Evolutionary conservation across 202 grass and related monocot genomes (phyloP).

Genomic region (Digitaria exilis): DNA sequence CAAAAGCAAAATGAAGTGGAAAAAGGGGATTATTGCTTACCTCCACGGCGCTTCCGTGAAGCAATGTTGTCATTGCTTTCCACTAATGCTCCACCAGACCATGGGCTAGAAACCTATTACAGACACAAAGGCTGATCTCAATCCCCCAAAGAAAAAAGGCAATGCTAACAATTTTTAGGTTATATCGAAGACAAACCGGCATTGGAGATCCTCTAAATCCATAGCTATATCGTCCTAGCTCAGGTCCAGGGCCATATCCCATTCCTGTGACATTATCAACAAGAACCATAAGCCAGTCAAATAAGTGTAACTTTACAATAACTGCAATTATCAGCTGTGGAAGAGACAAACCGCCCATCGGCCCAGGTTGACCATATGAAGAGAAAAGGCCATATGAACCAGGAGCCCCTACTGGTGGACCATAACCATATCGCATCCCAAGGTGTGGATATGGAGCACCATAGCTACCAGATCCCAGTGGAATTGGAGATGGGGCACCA

Average conservation of each 20-base stretch:
- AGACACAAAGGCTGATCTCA: slow-evolving; percentile 27
- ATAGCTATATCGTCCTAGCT: slow-evolving; percentile 74
- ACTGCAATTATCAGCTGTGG: slow-evolving; percentile 18
- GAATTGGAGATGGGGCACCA: slow-evolving; percentile 54
- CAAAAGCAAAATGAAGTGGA: slow-evolving; percentile 10
- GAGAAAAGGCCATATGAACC: slow-evolving; percentile 80
- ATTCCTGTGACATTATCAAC: slow-evolving; percentile 56
- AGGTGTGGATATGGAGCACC: slow-evolving; percentile 64
- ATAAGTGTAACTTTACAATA: slow-evolving; percentile 10
- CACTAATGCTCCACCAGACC: slow-evolving; percentile 64
- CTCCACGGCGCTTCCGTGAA: slow-evolving; percentile 90
- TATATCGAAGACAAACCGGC: slow-evolving; percentile 58
- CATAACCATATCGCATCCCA: slow-evolving; percentile 78
- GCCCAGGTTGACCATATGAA: slow-evolving; percentile 77
- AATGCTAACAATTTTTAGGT: slow-evolving; percentile 21
- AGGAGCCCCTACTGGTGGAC: slow-evolving; percentile 60
- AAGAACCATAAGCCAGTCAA: slow-evolving; percentile 31
- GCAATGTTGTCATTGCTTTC: slow-evolving; percentile 79
- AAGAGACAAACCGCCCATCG: slow-evolving; percentile 56
- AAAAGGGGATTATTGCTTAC: slow-evolving; percentile 38
- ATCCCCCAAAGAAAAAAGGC: not conserved
- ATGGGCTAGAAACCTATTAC: slow-evolving; percentile 78
- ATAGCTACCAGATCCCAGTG: slow-evolving; percentile 68
- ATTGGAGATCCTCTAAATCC: slow-evolving; percentile 91
- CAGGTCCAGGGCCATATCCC: slow-evolving; percentile 74